Evolutionary conservation across 352 stramenopile species (phyloP).

Genomic region (Pilasporangium apinafurcum): DNA sequence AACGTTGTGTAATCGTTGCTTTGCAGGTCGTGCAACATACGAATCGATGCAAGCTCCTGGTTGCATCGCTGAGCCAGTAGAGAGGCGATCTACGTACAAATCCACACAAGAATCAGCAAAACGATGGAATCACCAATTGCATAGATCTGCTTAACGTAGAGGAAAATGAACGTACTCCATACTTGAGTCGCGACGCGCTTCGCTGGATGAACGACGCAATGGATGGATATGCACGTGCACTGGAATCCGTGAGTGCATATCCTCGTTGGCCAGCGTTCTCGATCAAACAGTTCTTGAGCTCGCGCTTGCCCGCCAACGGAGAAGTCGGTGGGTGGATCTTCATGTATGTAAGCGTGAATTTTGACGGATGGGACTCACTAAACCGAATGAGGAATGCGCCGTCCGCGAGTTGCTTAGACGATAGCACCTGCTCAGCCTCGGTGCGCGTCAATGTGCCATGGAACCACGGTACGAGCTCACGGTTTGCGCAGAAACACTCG

Average conservation of each 20-base stretch:
- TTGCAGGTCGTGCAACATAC: constrained; percentile 34
- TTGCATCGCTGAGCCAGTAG: constrained; percentile 48
- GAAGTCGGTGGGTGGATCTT: constrained; percentile 40
- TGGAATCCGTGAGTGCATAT: constrained; percentile 49
- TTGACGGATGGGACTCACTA: constrained; percentile 69
- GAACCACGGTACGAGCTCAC: constrained; percentile 69
- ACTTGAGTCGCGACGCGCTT: constrained; percentile 45
- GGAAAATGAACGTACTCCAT: constrained; percentile 31
- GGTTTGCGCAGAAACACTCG: constrained; percentile 47
- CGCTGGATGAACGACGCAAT: constrained; percentile 61
- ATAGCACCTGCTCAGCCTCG: constrained; percentile 38
- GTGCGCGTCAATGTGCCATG: constrained; percentile 48
- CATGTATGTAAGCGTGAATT: constrained; percentile 75
- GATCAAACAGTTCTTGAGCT: constrained; percentile 73
- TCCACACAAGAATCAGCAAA: background rate
- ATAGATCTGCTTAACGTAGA: too few relatives aligned
- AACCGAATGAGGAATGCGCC: constrained; percentile 74
- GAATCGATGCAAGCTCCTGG: constrained; percentile 32
- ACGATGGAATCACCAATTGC: too few relatives aligned
- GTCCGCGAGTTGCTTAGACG: constrained; percentile 22
- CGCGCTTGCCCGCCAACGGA: constrained; percentile 20
- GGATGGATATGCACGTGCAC: constrained; percentile 41
- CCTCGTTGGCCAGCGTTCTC: constrained; percentile 40
- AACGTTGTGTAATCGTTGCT: constrained; percentile 64
- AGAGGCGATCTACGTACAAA: constrained; percentile 32